These are phyloP conservation scores for Gamarada debralockiae DNA, from an alignment of 495 filamentous ascomycete genomes.

Conservation along the genomic window DNA sequence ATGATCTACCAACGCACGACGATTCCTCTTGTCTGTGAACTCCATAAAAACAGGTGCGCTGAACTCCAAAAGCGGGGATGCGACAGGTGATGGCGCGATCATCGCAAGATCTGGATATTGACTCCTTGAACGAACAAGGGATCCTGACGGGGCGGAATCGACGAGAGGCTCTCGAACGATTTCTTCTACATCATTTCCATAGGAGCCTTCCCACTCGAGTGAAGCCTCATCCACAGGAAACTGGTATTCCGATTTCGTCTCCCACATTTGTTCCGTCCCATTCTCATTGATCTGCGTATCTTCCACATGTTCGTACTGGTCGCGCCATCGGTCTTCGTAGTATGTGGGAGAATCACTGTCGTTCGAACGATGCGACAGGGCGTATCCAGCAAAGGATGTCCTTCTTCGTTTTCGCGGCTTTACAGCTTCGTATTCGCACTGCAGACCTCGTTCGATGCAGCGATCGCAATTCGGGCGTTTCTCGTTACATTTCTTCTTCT, in stretches of 20 bases:
- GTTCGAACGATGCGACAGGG: background rate
- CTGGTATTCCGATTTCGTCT: constrained; percentile 6
- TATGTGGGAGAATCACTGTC: constrained; percentile 9
- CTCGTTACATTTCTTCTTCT: constrained; percentile 68
- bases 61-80: constrained; percentile 47
- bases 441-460: constrained; percentile 47
- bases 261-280: constrained; percentile 16
- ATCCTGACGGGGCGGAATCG: background rate
- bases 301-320: constrained; percentile 23
- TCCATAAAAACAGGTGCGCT: constrained; percentile 48
- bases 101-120: constrained; percentile 29
- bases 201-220: constrained; percentile 8
- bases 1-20: constrained; percentile 54
- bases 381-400: constrained; percentile 15
- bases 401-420: constrained; percentile 51
- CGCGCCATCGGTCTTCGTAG: constrained; percentile 17
- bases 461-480: constrained; percentile 53
- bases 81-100: constrained; percentile 44
- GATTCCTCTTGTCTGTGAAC: constrained; percentile 49
- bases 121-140: constrained; percentile 16
- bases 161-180: constrained; percentile 9
- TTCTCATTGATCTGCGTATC: background rate
- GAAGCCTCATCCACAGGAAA: constrained; percentile 9
- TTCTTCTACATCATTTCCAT: constrained; percentile 19
- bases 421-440: constrained; percentile 53